These are phyloP conservation scores for Colletotrichum falcatum DNA, from an alignment of 2,329 filamentous ascomycete species.

Conservation along the genomic window DNA sequence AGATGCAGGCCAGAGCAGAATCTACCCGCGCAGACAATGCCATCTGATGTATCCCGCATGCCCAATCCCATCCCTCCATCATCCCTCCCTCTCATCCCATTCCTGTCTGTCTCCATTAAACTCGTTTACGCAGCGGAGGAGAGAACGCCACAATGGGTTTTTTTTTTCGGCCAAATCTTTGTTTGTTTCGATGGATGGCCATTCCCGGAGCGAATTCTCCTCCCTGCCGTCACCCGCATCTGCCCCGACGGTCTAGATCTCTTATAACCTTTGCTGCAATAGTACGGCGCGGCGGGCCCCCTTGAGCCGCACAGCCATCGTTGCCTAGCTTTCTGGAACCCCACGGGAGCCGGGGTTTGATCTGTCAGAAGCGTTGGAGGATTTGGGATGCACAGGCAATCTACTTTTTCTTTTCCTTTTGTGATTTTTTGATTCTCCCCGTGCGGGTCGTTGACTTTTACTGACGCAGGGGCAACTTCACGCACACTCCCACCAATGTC, in stretches of 20 bases:
- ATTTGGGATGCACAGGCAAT: not conserved
- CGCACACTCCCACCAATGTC: not conserved
- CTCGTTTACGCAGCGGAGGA: not conserved
- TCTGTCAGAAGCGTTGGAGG: not conserved
- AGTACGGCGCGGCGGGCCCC: not conserved
- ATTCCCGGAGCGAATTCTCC: slow-evolving; percentile 1
- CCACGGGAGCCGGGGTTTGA: not conserved
- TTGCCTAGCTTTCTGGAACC: too few relatives aligned
- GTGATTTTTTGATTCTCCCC: not conserved
- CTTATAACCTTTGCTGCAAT: not conserved
- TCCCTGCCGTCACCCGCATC: not conserved
- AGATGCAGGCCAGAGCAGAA: not conserved
- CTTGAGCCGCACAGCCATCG: not conserved
- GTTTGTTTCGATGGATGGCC: not conserved
- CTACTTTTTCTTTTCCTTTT: not conserved
- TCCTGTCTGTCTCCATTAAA: not conserved
- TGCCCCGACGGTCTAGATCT: not conserved
- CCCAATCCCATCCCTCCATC: not conserved
- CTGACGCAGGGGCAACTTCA: not conserved
- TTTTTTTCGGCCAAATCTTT: slow-evolving; percentile 1
- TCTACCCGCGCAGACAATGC: not conserved
- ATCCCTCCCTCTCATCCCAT: not conserved
- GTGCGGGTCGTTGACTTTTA: not conserved
- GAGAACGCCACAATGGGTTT: not conserved
- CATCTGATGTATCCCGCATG: not conserved